Percentiles rank a stretch among this genome's conserved stretches.
Conservation (phyloP, 2,329 filamentous ascomycete genomes). For the Magnaporthiopsis rhizophila region DNA sequence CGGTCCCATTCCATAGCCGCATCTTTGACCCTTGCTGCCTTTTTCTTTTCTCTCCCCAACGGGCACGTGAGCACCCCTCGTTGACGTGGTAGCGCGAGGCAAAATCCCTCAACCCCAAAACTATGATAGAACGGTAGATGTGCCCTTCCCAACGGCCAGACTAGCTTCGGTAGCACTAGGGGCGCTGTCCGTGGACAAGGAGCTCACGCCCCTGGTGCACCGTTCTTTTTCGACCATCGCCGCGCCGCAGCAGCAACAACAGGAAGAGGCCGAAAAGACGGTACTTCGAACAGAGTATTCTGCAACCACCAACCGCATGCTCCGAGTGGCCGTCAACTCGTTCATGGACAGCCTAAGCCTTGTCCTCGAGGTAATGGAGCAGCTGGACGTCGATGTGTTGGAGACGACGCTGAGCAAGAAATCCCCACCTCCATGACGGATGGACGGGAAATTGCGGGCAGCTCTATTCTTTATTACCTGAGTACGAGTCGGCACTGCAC, state of each 20-base stretch:
- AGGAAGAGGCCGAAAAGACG: slow-evolving; percentile 19
- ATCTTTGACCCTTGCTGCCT: no score
- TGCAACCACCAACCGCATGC: slow-evolving; percentile 91
- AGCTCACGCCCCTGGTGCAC: slow-evolving; percentile 77
- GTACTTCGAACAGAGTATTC: slow-evolving; percentile 69
- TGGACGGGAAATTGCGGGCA: background rate
- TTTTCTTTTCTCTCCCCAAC: background rate
- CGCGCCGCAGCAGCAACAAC: slow-evolving; percentile 11
- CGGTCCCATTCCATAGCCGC: background rate
- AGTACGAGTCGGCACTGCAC: background rate
- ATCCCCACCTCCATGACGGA: background rate
- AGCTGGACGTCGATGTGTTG: slow-evolving; percentile 79
- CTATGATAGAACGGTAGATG: slow-evolving; percentile 54
- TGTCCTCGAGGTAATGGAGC: slow-evolving; percentile 81
- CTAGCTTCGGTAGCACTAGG: slow-evolving; percentile 69
- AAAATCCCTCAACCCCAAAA: slow-evolving; percentile 15
- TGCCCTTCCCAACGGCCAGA: slow-evolving; percentile 74
- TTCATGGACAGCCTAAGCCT: slow-evolving; percentile 88
- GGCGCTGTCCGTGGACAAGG: slow-evolving; percentile 75
- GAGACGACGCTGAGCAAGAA: slow-evolving; percentile 18
- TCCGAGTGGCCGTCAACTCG: slow-evolving; percentile 90
- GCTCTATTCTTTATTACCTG: background rate
- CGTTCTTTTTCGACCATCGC: slow-evolving; percentile 56
- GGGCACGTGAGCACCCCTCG: slow-evolving; percentile 11
- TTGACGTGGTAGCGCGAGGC: background rate